Evolutionary conservation across 2,329 filamentous ascomycete genomes (phyloP), one percentile per base, ranked within the genome.

Genomic region (Incumbomyces lentus): DNA sequence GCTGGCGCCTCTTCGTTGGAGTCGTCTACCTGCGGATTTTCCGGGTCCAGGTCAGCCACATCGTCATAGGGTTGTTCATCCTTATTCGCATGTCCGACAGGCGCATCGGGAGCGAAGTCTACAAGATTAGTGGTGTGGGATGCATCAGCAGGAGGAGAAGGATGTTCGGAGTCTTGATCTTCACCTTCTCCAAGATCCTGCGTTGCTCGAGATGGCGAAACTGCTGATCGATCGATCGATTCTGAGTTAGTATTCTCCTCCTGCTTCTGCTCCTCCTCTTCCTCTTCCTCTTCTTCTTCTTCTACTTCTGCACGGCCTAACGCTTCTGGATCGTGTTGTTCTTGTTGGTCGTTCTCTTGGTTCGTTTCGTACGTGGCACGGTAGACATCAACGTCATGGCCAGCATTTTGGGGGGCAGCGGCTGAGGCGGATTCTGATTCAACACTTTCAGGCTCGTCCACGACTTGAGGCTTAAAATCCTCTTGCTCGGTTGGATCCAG

Each of bases 161-260:
- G 18, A 34, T 48, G 26, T 14, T 17, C 17, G 4, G 42, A 29
- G 13, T 38, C 44, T 19, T 40, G 18, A 6, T 30, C 12, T 8
- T 26, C 22, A 8, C 22, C 5, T 8, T 26, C 22, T 26, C 22
- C 22, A 26, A 26, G 5, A 26, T 26, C 22, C 8, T 26, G 22
- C 8, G 4, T 26, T 26, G 22, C 22, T 26, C 8, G 22, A 5
- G 22, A 26, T 26, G 22, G 22, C 4, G 22, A 26, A 26, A 35
- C 14, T 19, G 13, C 17, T 31, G 31, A 35, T 19, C 44, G 29
- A 17, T 44, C 37, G 8, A 34, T 22, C n/a, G 43, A 19, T 18
- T 51, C 44, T 36, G 29, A 13, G 30, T 41, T 39, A 29, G 40
- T 14, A 22, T 29, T 22, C 42, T 37, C 42, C 42, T 45, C 33